Evolutionary conservation across 768 basidiomycete genomes (phyloP).

Genomic region (Serendipita sp.): DNA sequence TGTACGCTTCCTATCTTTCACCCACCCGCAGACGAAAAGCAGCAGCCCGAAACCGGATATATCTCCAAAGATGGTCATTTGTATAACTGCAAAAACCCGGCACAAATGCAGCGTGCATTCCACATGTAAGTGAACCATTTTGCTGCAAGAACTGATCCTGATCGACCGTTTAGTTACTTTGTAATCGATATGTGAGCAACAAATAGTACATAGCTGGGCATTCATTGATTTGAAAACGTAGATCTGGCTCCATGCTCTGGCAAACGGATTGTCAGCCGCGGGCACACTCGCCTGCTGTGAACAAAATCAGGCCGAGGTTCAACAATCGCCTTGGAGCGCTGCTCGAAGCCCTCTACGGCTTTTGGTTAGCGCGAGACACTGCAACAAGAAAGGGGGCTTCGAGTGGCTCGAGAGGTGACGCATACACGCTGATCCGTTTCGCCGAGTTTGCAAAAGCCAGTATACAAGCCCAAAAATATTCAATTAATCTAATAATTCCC

Average conservation of each 20-base stretch:
- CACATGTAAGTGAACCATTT: slow-evolving; percentile 34
- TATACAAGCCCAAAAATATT: neutral
- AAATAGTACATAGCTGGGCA: too few relatives aligned
- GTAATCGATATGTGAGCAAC: slow-evolving; percentile 28
- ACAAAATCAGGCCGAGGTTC: slow-evolving; percentile 20
- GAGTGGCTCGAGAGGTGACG: neutral
- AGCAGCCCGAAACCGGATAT: slow-evolving; percentile 25
- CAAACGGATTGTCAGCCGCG: slow-evolving; percentile 27
- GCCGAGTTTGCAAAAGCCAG: neutral
- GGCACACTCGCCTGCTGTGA: slow-evolving; percentile 24
- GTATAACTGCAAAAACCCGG: slow-evolving; percentile 38
- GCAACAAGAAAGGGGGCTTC: slow-evolving; percentile 15
- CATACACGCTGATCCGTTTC: neutral
- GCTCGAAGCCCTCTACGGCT: slow-evolving; percentile 34
- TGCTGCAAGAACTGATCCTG: neutral
- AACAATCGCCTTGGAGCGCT: slow-evolving; percentile 46
- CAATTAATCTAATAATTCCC: neutral
- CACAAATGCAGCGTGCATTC: slow-evolving; percentile 25
- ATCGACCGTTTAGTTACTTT: slow-evolving; percentile 26
- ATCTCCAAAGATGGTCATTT: slow-evolving; percentile 40
- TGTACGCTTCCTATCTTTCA: slow-evolving; percentile 42
- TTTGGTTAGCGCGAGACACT: slow-evolving; percentile 37
- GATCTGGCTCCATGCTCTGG: slow-evolving; percentile 33
- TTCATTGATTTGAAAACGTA: neutral
- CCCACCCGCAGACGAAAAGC: slow-evolving; percentile 17